These are phyloP conservation scores for Phlebiopsis gigantea DNA, from an alignment of 768 basidiomycete species.

Conservation along the genomic window DNA sequence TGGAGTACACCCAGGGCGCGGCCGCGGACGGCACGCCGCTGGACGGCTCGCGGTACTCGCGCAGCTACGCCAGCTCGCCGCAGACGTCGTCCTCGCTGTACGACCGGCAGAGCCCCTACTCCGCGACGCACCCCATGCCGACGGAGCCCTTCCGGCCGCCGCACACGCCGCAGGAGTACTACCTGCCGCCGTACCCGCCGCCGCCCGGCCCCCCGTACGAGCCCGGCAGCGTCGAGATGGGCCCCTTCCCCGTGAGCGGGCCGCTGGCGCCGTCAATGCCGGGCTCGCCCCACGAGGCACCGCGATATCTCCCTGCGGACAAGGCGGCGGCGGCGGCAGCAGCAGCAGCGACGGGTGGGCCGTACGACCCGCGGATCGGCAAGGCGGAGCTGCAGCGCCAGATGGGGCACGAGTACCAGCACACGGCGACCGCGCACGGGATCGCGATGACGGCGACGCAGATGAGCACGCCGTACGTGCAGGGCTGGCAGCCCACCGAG, in stretches of 20 bases:
- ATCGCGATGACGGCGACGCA: slow-evolving; percentile 11
- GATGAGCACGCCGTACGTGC: slow-evolving; percentile 12
- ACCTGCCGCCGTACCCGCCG: slow-evolving; percentile 11
- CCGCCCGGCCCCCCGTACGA: slow-evolving; percentile 9
- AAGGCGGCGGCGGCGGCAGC: slow-evolving; percentile 2
- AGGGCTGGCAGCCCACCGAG: slow-evolving; percentile 10
- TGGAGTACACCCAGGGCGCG: neutral
- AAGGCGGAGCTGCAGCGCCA: slow-evolving; percentile 10
- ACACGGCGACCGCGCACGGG: slow-evolving; percentile 11
- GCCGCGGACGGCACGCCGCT: slow-evolving; percentile 5
- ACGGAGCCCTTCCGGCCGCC: slow-evolving; percentile 4
- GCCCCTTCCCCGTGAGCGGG: neutral
- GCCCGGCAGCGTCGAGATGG: slow-evolving; percentile 9
- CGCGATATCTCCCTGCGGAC: slow-evolving; percentile 4
- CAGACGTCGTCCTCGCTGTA: slow-evolving; percentile 16
- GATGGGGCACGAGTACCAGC: slow-evolving; percentile 14
- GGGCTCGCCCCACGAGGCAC: slow-evolving; percentile 3
- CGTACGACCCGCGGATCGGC: slow-evolving; percentile 3
- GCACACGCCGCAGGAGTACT: slow-evolving; percentile 17
- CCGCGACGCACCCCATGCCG: neutral
- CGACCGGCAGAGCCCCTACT: slow-evolving; percentile 7
- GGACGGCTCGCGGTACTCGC: slow-evolving; percentile 15
- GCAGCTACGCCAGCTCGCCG: slow-evolving; percentile 17
- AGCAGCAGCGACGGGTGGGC: no score
- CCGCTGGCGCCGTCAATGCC: slow-evolving; percentile 3